These are phyloP conservation scores for Rubus idaeus DNA, from an alignment of 306 rosid species.

Conservation along the genomic window DNA sequence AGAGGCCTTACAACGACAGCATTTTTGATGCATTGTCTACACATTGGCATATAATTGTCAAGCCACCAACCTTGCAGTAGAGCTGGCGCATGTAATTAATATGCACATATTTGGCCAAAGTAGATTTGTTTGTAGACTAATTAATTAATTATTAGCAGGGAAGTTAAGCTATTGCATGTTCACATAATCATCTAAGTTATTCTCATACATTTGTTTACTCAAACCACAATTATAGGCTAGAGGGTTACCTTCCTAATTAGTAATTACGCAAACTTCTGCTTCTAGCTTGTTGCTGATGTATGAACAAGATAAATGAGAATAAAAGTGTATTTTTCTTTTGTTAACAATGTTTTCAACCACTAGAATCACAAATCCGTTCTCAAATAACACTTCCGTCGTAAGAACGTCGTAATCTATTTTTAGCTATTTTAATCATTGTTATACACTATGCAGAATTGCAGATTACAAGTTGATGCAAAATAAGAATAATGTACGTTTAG, in stretches of 20 bases:
- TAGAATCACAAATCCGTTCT: too few species aligned
- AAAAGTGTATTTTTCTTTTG: background rate
- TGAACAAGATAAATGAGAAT: background rate
- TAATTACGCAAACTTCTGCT: background rate
- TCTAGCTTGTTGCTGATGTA: background rate
- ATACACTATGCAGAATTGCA: background rate
- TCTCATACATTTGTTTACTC: background rate
- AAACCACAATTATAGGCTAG: background rate
- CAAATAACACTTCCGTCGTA: too few species aligned
- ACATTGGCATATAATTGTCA: background rate
- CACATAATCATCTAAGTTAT: background rate
- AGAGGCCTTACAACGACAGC: background rate
- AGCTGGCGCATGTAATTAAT: background rate
- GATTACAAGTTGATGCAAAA: background rate
- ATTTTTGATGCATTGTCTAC: background rate
- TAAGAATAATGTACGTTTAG: background rate
- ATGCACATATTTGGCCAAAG: background rate
- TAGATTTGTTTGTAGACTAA: background rate
- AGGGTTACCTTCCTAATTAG: background rate
- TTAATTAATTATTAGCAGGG: background rate
- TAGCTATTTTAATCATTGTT: background rate
- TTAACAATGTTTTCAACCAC: too few species aligned
- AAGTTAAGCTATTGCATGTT: background rate
- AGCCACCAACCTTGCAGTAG: conserved; percentile 1
- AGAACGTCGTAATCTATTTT: too few species aligned